Percentiles rank a stretch among this genome's conserved stretches.
Conservation (phyloP, 225 moss, liverwort and hornwort species). For the Takakia lepidozioides region DNA sequence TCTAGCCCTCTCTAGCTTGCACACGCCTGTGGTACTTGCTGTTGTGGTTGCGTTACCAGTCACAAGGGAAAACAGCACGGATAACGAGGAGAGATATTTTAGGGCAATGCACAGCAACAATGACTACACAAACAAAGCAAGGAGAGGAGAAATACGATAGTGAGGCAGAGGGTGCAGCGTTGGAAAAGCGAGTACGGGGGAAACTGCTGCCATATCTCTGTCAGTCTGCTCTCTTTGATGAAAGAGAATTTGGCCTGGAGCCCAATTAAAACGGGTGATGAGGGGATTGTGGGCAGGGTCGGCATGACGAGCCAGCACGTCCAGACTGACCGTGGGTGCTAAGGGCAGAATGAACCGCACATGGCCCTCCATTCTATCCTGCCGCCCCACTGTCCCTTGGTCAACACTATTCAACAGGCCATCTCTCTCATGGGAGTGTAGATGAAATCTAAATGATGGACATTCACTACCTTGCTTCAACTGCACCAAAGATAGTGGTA, state of each 20-base stretch:
- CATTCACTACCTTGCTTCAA: too few species aligned
- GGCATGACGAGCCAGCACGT: conserved; percentile 45
- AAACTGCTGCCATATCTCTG: conserved; percentile 67
- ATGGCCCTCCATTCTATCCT: conserved; percentile 68
- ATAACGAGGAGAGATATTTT: too few species aligned
- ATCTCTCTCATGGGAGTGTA: too few species aligned
- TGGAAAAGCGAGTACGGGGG: conserved; percentile 62
- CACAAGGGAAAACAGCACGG: too few species aligned
- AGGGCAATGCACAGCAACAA: too few species aligned
- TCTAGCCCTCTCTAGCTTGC: too few species aligned
- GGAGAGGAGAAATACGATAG: conserved; percentile 40
- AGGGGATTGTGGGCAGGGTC: conserved; percentile 45
- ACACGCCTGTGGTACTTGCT: background rate
- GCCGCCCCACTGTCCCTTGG: conserved; percentile 32
- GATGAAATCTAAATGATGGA: too few species aligned
- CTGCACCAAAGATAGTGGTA: too few species aligned
- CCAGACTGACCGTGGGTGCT: conserved; percentile 65
- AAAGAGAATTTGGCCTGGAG: conserved; percentile 30
- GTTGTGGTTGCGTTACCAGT: too few species aligned
- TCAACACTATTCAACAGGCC: too few species aligned
- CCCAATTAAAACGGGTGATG: conserved; percentile 63
- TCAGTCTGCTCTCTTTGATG: conserved; percentile 11
- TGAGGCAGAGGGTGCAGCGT: conserved; percentile 64
- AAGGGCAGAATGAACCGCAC: conserved; percentile 77
- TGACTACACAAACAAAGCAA: too few species aligned